These are phyloP conservation scores for Dipteronia sinensis DNA, from an alignment of 345 rosid species.

Conservation along the genomic window DNA sequence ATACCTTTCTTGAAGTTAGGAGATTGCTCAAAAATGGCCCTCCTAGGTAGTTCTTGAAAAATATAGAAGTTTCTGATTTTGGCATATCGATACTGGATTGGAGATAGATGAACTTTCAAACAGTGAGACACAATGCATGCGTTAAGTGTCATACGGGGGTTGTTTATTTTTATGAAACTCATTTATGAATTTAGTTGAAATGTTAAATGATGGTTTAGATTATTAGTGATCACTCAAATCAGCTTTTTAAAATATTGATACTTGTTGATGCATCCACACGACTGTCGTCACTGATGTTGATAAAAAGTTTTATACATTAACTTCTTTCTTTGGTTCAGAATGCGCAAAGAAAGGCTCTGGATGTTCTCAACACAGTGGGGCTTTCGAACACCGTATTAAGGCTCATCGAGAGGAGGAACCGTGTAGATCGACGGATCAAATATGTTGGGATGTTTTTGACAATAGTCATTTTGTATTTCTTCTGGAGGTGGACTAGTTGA, in stretches of 20 bases:
- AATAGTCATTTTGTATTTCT: constrained; percentile 52
- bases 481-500: constrained; percentile 65
- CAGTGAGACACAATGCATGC: background rate
- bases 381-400: constrained; percentile 88
- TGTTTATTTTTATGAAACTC: background rate
- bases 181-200: background rate
- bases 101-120: background rate
- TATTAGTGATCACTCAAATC: background rate
- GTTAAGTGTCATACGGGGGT: background rate
- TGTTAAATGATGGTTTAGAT: background rate
- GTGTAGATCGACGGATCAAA: constrained; percentile 85
- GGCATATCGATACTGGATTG: background rate
- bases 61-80: background rate
- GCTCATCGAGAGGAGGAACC: constrained; percentile 91
- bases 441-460: constrained; percentile 78
- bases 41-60: background rate
- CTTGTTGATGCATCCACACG: constrained; percentile 4
- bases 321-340: constrained; percentile 43
- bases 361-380: constrained; percentile 86
- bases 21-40: background rate
- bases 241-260: background rate
- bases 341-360: constrained; percentile 91
- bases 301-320: background rate
- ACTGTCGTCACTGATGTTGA: background rate
- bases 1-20: background rate